phyloP scores from a whole-genome alignment of 352 stramenopile genomes.

The Nothophytophthora sp. region DNA sequence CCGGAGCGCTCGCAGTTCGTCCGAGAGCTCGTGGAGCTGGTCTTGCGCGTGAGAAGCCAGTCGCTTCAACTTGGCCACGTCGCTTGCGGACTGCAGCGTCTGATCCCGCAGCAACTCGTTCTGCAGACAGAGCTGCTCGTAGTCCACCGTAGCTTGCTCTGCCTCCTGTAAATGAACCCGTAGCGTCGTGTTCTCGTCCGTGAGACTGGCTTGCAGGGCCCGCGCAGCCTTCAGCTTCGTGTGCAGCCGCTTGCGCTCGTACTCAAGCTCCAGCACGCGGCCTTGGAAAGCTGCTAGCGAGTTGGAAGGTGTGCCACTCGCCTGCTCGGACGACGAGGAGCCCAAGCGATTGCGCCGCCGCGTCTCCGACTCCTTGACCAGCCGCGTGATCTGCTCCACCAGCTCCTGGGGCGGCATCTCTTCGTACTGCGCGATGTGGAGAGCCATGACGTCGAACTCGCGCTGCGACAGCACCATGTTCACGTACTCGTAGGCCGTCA shows the following conservation, averaged over 20 bases:
- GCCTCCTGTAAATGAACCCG: slow-evolving; percentile 49
- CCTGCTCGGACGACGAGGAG: slow-evolving; percentile 2
- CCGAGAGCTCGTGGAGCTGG: slow-evolving; percentile 34
- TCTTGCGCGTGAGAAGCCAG: slow-evolving; percentile 26
- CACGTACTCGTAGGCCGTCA: slow-evolving; percentile 48
- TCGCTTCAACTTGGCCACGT: slow-evolving; percentile 49
- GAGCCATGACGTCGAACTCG: slow-evolving; percentile 77
- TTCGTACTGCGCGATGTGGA: slow-evolving; percentile 73
- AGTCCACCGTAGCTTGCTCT: slow-evolving; percentile 50
- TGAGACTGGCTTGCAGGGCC: slow-evolving; percentile 64
- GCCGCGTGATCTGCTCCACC: slow-evolving; percentile 55
- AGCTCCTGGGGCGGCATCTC: slow-evolving; percentile 54
- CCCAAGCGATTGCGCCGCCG: slow-evolving; percentile 29
- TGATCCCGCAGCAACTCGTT: slow-evolving; percentile 67
- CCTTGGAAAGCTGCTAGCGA: slow-evolving; percentile 53
- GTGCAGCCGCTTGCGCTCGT: slow-evolving; percentile 64
- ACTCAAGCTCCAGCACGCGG: slow-evolving; percentile 67
- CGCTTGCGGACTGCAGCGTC: slow-evolving; percentile 36
- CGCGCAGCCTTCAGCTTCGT: slow-evolving; percentile 60
- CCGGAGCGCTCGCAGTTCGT: slow-evolving; percentile 44
- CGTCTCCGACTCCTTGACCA: slow-evolving; percentile 52
- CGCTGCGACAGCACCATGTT: slow-evolving; percentile 76
- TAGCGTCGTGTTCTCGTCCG: slow-evolving; percentile 67
- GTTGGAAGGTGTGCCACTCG: slow-evolving; percentile 16
- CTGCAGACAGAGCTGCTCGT: slow-evolving; percentile 52